phyloP scores from a whole-genome alignment of 2,329 filamentous ascomycete genomes.

The Incumbomyces lentus region DNA sequence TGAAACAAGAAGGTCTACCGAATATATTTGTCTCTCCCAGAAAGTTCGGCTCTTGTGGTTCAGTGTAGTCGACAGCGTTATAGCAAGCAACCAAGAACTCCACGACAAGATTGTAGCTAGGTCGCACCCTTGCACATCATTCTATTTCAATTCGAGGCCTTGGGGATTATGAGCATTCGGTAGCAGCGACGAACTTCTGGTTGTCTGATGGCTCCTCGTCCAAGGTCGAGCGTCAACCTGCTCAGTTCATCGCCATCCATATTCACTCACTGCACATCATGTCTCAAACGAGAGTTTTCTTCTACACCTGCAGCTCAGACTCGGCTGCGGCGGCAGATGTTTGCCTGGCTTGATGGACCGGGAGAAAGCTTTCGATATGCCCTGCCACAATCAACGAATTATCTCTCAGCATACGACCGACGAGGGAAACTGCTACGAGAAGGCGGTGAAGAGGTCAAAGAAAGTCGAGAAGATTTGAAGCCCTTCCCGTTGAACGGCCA shows the following conservation, averaged over 20 bases:
- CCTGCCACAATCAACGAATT: conserved; percentile 43
- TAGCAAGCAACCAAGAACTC: too few relatives aligned
- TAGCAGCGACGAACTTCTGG: not conserved
- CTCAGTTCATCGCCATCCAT: conserved; percentile 11
- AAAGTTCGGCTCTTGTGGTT: too few relatives aligned
- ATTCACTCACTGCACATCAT: conserved; percentile 20
- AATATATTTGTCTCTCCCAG: too few relatives aligned
- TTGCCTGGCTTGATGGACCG: conserved; percentile 48
- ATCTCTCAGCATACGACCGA: conserved; percentile 44
- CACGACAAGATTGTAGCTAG: too few relatives aligned
- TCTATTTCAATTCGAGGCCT: too few relatives aligned
- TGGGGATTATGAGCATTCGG: too few relatives aligned
- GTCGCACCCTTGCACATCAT: too few relatives aligned
- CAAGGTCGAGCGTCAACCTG: conserved; percentile 16
- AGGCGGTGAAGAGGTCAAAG: not conserved
- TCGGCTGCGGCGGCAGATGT: conserved; percentile 45
- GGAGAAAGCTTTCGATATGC: conserved; percentile 40
- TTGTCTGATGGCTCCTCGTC: conserved; percentile 1
- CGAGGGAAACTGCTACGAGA: conserved; percentile 37
- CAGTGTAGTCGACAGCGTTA: too few relatives aligned
- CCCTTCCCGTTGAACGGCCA: conserved; percentile 66
- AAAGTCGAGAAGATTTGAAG: conserved; percentile 23
- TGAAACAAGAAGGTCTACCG: too few relatives aligned
- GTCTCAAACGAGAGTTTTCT: conserved; percentile 17
- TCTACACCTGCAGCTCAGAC: conserved; percentile 29